These are phyloP conservation scores for Talaromyces thailandensis DNA, from an alignment of 495 filamentous ascomycete species.

Conservation along the genomic window DNA sequence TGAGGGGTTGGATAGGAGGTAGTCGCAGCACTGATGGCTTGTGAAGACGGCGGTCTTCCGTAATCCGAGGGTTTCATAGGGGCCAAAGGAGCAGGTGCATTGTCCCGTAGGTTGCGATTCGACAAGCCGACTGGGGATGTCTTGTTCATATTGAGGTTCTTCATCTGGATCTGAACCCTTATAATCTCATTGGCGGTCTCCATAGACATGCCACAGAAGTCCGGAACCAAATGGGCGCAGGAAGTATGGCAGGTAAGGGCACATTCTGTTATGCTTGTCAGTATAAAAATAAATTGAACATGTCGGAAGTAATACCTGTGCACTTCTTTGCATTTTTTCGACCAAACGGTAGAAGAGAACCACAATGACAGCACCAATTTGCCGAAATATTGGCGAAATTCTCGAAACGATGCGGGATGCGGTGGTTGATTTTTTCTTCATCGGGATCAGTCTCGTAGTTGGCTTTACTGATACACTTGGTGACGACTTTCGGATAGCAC, in stretches of 20 bases:
- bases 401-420: slow-evolving; percentile 95
- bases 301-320: slow-evolving; percentile 49
- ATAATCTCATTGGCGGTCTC: slow-evolving; percentile 91
- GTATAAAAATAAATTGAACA: background rate
- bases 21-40: slow-evolving; percentile 39
- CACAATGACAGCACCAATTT: slow-evolving; percentile 99
- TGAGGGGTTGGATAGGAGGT: slow-evolving; percentile 35
- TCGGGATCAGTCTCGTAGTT: slow-evolving; percentile 97
- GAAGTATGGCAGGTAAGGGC: slow-evolving; percentile 80
- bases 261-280: slow-evolving; percentile 55
- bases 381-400: slow-evolving; percentile 92
- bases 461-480: slow-evolving; percentile 99
- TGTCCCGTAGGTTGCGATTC: slow-evolving; percentile 56
- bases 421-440: slow-evolving; percentile 98
- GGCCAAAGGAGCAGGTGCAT: slow-evolving; percentile 35
- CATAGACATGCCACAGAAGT: slow-evolving; percentile 99
- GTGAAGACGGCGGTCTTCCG: slow-evolving; percentile 33
- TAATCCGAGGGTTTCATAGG: slow-evolving; percentile 32
- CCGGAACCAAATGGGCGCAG: slow-evolving; percentile 91
- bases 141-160: slow-evolving; percentile 31
- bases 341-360: slow-evolving; percentile 93
- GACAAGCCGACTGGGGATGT: slow-evolving; percentile 34
- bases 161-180: slow-evolving; percentile 32
- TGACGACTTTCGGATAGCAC: slow-evolving; percentile 95
- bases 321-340: slow-evolving; percentile 91